Percentiles rank a stretch among this genome's conserved stretches.
phyloP scores from a whole-genome alignment of 805 yeast genomes.

The Blastobotrys parvus region DNA sequence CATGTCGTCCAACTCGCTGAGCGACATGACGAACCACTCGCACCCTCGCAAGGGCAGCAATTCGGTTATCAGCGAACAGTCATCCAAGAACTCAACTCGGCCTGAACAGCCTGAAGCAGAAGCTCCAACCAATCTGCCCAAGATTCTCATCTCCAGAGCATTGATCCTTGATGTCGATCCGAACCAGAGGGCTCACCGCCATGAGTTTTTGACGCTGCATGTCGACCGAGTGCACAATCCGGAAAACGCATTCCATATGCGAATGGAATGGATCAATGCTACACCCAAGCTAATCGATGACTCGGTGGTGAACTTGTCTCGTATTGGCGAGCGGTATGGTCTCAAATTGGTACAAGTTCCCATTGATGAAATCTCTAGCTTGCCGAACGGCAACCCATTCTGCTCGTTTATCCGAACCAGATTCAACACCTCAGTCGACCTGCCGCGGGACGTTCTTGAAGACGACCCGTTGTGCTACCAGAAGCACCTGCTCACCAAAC shows the following conservation, averaged over 20 bases:
- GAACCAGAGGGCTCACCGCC: constrained; percentile 56
- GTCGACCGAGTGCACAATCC: constrained; percentile 91
- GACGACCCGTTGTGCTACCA: constrained; percentile 53
- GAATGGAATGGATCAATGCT: constrained; percentile 88
- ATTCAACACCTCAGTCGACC: constrained; percentile 30
- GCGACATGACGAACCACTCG: background rate
- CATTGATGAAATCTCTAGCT: constrained; percentile 72
- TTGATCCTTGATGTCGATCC: constrained; percentile 73
- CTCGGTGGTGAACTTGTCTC: constrained; percentile 63
- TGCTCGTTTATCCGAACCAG: constrained; percentile 71
- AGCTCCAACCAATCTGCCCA: constrained; percentile 4
- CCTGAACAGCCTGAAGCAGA: background rate
- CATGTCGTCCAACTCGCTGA: background rate
- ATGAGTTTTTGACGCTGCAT: constrained; percentile 74
- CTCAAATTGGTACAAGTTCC: constrained; percentile 80
- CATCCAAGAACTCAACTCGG: background rate
- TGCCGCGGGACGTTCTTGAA: constrained; percentile 26
- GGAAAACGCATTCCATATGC: constrained; percentile 84
- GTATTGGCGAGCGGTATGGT: constrained; percentile 81
- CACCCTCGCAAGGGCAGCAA: background rate
- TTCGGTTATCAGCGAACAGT: background rate
- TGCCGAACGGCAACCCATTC: constrained; percentile 76
- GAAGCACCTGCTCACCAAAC: constrained; percentile 54
- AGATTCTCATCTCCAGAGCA: constrained; percentile 45
- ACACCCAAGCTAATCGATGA: constrained; percentile 83